Percentiles rank a stretch among this genome's conserved stretches.
phyloP scores from a whole-genome alignment of 768 basidiomycete genomes.

The Termitomyces titanicus region DNA sequence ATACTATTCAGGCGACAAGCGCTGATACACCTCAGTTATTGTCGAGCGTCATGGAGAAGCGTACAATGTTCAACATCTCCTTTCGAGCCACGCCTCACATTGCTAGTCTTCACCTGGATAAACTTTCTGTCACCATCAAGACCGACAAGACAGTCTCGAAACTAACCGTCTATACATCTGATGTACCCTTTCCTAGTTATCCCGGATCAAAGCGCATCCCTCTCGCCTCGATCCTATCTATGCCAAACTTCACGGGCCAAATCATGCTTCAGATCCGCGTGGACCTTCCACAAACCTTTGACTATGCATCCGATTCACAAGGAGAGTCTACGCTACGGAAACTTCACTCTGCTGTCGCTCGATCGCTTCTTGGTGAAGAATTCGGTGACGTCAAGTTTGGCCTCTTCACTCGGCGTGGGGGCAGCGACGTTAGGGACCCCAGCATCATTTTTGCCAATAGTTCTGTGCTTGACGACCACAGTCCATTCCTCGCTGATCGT shows the following conservation, averaged over 20 bases:
- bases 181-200: background rate
- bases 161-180: background rate
- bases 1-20: background rate
- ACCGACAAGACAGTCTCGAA: background rate
- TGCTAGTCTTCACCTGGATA: background rate
- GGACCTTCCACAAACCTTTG: background rate
- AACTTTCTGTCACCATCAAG: background rate
- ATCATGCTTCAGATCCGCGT: background rate
- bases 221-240: background rate
- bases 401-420: constrained; percentile 16
- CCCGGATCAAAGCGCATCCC: background rate
- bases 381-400: constrained; percentile 19
- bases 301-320: background rate
- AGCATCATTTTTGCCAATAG: constrained; percentile 15
- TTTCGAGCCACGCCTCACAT: background rate
- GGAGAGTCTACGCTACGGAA: background rate
- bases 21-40: background rate
- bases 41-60: background rate
- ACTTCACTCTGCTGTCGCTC: constrained; percentile 11
- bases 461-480: constrained; percentile 14
- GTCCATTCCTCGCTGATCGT: constrained; percentile 14
- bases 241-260: background rate
- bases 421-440: constrained; percentile 4
- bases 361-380: constrained; percentile 12
- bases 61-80: background rate